These are phyloP conservation scores for Blastocystis hominis DNA, from an alignment of 352 stramenopile species.

Conservation along the genomic window DNA sequence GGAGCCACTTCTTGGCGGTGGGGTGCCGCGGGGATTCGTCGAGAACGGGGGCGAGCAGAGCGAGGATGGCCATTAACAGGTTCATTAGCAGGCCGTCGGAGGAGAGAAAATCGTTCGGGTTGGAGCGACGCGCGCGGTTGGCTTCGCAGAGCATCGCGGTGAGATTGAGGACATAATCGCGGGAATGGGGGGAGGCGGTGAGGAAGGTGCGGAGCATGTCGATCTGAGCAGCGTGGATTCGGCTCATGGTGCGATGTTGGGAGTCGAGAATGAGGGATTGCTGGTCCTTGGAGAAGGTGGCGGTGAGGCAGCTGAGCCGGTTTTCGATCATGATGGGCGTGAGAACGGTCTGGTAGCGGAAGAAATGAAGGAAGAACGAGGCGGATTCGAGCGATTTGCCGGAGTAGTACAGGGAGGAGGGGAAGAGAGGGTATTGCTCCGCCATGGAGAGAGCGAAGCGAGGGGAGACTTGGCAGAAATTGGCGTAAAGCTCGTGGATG, in stretches of 20 bases:
- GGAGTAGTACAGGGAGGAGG: neutral
- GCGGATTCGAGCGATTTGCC: neutral
- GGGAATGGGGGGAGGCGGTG: neutral
- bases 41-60: neutral
- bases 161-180: constrained; percentile 20
- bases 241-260: neutral
- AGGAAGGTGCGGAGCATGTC: constrained; percentile 27
- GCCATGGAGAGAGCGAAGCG: constrained; percentile 11
- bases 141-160: neutral
- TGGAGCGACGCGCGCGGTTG: neutral
- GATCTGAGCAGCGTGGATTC: neutral
- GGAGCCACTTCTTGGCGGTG: constrained; percentile 5
- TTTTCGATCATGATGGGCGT: constrained; percentile 6
- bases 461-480: neutral
- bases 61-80: neutral
- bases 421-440: neutral
- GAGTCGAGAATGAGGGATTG: neutral
- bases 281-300: neutral
- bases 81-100: constrained; percentile 27
- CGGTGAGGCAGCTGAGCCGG: neutral
- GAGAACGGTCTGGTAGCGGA: neutral
- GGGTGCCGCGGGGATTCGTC: neutral
- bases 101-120: neutral
- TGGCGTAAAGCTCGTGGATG: neutral
- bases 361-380: constrained; percentile 29